phyloP scores from a whole-genome alignment of 441 rosid species.

The Mallotus repandus region DNA sequence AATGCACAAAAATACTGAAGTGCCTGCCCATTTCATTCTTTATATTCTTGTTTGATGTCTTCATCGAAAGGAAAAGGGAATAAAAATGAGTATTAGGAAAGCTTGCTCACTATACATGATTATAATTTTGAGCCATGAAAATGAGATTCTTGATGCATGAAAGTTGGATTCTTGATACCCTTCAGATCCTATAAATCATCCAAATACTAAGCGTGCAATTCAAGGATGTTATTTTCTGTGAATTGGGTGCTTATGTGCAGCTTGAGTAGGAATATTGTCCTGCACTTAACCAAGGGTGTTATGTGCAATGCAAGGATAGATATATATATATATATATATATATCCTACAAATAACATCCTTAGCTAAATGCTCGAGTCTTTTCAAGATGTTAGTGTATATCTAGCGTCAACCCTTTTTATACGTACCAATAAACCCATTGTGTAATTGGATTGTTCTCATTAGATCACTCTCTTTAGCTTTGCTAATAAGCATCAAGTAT shows the following conservation, averaged over 20 bases:
- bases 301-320: too few relatives aligned
- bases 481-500: too few relatives aligned
- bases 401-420: too few relatives aligned
- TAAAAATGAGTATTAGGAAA: conserved; percentile 1
- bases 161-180: not conserved
- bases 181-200: not conserved
- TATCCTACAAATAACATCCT: too few relatives aligned
- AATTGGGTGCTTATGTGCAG: not conserved
- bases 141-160: not conserved
- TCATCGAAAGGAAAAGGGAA: not conserved
- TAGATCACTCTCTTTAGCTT: too few relatives aligned
- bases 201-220: conserved; percentile 1
- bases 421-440: too few relatives aligned
- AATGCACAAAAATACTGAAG: not conserved
- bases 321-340: too few relatives aligned
- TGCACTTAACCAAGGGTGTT: not conserved
- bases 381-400: too few relatives aligned
- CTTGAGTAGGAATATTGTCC: not conserved
- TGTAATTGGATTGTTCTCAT: too few relatives aligned
- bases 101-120: not conserved
- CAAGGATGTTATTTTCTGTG: not conserved
- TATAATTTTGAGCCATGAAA: not conserved
- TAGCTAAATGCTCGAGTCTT: too few relatives aligned
- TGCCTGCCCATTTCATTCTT: not conserved
- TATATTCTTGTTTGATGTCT: not conserved